Base-by-base conservation (phyloP, 306 rosid species). In the Vachellia collinsii region DNA sequence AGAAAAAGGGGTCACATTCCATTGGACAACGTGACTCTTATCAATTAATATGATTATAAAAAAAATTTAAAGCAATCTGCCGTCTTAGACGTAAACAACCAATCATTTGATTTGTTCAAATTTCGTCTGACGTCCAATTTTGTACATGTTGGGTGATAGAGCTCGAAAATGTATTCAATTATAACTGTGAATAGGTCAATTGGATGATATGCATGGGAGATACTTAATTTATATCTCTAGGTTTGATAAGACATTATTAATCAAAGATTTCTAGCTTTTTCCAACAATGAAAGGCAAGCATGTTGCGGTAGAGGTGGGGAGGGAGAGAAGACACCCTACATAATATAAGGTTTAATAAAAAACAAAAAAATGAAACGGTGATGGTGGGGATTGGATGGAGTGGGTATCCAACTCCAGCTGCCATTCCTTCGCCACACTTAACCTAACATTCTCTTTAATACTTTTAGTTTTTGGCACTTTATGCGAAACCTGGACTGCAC, bases 401-500 rank as follows among this genome's bases (percentile, higher is more conserved):
- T 72, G 17, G 94, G 74, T 87, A 58, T 74, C 92, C 89, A 46
- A 80, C 83, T 20, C 87, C n/a, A n/a, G n/a, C 61, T 72, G 74
- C 83, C 72, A 72, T 50, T 71, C 68, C 72, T 67, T 80, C 38
- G 72, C 13, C 58, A 88, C 72, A 54, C 72, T 29, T 63, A 81
- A 83, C 83, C 83, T 82, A 87, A 47, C 72, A 81, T 79, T 79
- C 86, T 43, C 81, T 10, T 62, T 13, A 1, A 34, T 20, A 61
- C 64, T 51, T 75, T 81, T 64, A 0, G 34, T 29, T 20, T 81
- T 19, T 29, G 51, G 43, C 44, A 8, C 67, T 51, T 51, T 79
- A 44, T 75, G 23, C 1, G 54, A 51, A 67, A 39, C 70, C 69
- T 8, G 14, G 38, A 36, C 69, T 8, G 14, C 25, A 36, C 72